A percentile compares a stretch with the other conserved stretches of the same genome.
These are phyloP conservation scores for Moniliophthora roreri DNA, from an alignment of 1,284 basidiomycete genomes.

Conservation along the genomic window DNA sequence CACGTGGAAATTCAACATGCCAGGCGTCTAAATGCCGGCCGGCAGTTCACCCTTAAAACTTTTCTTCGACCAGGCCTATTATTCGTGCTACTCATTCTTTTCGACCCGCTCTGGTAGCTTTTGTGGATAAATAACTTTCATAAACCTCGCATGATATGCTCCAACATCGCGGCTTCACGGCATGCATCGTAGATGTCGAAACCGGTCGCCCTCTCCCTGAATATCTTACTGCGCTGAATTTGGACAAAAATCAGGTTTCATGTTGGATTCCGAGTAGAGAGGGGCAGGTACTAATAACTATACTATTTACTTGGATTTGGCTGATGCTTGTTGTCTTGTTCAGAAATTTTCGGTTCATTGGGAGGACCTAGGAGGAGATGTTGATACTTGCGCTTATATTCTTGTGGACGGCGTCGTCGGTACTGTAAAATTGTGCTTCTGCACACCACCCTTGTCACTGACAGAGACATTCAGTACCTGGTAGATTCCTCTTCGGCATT, in stretches of 20 bases:
- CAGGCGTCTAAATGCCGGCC: too few relatives aligned
- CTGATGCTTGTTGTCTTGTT: slow-evolving; percentile 8
- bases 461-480: slow-evolving; percentile 37
- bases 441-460: background rate
- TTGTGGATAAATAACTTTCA: background rate
- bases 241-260: slow-evolving; percentile 41
- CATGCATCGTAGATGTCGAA: slow-evolving; percentile 52
- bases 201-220: slow-evolving; percentile 48
- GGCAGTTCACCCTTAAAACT: too few relatives aligned
- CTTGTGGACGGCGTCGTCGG: slow-evolving; percentile 51
- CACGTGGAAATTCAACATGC: background rate
- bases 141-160: slow-evolving; percentile 38
- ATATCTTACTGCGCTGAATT: slow-evolving; percentile 49
- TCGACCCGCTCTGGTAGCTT: background rate
- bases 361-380: slow-evolving; percentile 52
- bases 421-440: background rate
- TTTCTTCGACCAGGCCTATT: too few relatives aligned
- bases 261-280: slow-evolving; percentile 65
- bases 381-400: slow-evolving; percentile 57
- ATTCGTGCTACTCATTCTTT: background rate
- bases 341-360: slow-evolving; percentile 61
- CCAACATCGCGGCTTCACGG: slow-evolving; percentile 58
- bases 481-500: slow-evolving; percentile 55
- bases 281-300: slow-evolving; percentile 50
- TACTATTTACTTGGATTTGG: background rate